Evolutionary conservation across 768 basidiomycete species (phyloP), one percentile per base, ranked within the genome.

Genomic region (Pleurotus tuber-regium): DNA sequence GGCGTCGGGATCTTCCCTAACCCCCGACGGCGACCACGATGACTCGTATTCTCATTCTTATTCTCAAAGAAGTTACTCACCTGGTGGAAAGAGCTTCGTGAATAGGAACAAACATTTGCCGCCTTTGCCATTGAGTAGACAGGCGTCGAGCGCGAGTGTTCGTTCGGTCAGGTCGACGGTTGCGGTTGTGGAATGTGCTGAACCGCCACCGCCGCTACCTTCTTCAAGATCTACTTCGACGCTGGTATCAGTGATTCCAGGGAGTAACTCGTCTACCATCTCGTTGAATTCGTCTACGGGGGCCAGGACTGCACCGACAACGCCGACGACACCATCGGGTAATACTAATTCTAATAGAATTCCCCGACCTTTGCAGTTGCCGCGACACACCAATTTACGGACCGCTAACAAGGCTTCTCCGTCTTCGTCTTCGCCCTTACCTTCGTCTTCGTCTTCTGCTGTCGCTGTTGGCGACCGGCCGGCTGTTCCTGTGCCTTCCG

Each of bases 71-170:
- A n/a, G n/a, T n/a, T n/a, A n/a, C n/a, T n/a, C n/a, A n/a, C n/a
- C n/a, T n/a, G n/a, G 29, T 19, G 47, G 53, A 25, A 24, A 36
- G 4, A 51, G 39, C 23, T 52, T 61, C 29, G 59, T 23, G 46
- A 35, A 68, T 40, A 70, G 70, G 57, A 59, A 73, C 50, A 68
- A 74, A 63, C 62, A 69, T 41, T 31, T 76, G 16, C 66, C 73
- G 2, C 73, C 73, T 1, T 56, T 62, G 18, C 63, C 50, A 56
- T 11, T 65, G 57, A 53, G 47, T 39, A 48, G 39, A 38, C 51
- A 33, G 23, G 31, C 46, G 11, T 33, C 30, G 7, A 21, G 16
- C 14, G 46, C 46, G 18, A 48, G 46, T 48, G 21, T 48, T n/a
- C n/a, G n/a, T n/a, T n/a, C n/a, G 6, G 35, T 33, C 24, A 38